Evolutionary conservation across 257 asterid genomes (phyloP).

Genomic region (Solanum sparsipilum): DNA sequence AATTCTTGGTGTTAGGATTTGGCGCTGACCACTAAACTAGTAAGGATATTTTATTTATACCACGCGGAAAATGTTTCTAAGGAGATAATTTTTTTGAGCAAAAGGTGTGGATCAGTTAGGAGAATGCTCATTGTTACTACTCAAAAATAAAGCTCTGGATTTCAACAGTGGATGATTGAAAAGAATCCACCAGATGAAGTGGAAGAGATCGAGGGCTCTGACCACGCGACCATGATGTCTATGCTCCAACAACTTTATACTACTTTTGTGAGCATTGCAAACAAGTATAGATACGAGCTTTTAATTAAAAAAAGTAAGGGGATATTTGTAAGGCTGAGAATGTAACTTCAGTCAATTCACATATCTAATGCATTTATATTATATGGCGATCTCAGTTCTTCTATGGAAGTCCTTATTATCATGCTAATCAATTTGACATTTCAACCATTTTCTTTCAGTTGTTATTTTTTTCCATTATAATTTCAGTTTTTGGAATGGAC

Average conservation of each 20-base stretch:
- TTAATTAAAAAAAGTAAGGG: background rate
- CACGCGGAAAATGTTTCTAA: background rate
- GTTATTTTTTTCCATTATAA: background rate
- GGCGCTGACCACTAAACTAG: constrained; percentile 17
- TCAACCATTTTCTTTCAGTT: background rate
- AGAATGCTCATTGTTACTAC: constrained; percentile 7
- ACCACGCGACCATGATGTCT: too few relatives aligned
- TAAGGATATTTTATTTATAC: constrained; percentile 7
- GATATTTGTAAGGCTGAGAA: background rate
- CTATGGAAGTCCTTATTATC: background rate
- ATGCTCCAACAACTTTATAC: too few relatives aligned
- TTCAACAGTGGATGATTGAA: constrained; percentile 17
- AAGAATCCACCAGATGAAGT: constrained; percentile 24
- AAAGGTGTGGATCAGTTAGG: constrained; percentile 10
- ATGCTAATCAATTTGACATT: background rate
- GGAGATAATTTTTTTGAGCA: background rate
- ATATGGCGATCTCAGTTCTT: background rate
- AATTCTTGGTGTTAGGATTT: constrained; percentile 9
- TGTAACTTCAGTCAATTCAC: background rate
- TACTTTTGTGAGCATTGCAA: background rate
- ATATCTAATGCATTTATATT: background rate
- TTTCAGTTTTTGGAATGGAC: background rate
- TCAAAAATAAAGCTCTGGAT: constrained; percentile 4
- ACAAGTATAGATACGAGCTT: background rate
- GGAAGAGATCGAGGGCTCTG: too few relatives aligned